Evolutionary conservation across 2,329 filamentous ascomycete genomes (phyloP), one percentile per base, ranked within the genome.

Genomic region (Iodosphaeria phyllophila): DNA sequence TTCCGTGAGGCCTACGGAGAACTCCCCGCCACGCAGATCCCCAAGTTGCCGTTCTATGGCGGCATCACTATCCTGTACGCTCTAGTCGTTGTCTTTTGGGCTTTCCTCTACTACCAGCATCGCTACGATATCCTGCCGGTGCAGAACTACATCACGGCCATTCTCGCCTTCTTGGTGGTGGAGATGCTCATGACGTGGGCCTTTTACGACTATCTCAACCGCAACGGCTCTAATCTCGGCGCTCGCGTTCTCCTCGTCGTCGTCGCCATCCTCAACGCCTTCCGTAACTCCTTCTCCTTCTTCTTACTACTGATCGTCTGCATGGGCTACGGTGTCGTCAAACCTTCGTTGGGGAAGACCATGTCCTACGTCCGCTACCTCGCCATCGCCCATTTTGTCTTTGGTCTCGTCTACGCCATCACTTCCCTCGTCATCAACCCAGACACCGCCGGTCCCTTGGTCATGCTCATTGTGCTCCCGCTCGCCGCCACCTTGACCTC

Each of bases 131-230:
- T 98, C 33, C 56, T 98, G 42, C 76, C 91, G 10, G 89, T 98
- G 3, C 89, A 98, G 51, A 98, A 98, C 48, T 98, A 98, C 50
- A 95, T 98, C 39, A 98, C 89, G 0, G 86, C 89, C 7, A 98
- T 95, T 31, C 60, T 98, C 24, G 70, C 89, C 26, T 98, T 98
- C 54, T 57, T 98, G 21, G 80, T 95, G 10, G 54, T 95, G 10
- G 89, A 98, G 49, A 92, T 95, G 73, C 59, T 95, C 42, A 84
- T 95, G 68, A 98, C 89, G 2, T 98, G 89, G 89, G 83, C 82
- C 21, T 98, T 92, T 56, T 98, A 95, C 48, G 73, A 98, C 52
- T 95, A 79, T 47, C 71, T 92, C 44, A 98, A 98, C 48, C 68
- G 76, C 19, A 71, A 92, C 43, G 89, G 89, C 20, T 70, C 80